Evolutionary conservation across 2,329 filamentous ascomycete species (phyloP).

Genomic region (Apiospora pterosperma): DNA sequence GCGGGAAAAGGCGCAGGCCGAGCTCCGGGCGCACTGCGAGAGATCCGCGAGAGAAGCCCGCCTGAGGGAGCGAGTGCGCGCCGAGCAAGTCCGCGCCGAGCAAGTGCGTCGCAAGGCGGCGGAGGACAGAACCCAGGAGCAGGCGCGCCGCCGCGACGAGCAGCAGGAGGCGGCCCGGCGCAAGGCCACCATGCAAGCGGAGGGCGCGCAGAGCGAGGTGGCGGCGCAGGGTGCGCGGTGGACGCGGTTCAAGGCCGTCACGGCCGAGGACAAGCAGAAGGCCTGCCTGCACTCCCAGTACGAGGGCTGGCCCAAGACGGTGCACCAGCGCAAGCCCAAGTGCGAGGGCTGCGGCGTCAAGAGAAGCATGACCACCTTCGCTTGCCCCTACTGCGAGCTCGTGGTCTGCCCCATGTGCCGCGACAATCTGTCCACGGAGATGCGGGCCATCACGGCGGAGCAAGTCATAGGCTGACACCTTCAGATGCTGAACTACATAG

Average conservation of each 20-base stretch:
- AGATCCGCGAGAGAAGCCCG: too few relatives aligned
- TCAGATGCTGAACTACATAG: too few relatives aligned
- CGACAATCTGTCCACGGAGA: background rate
- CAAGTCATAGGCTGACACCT: too few relatives aligned
- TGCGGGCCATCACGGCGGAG: too few relatives aligned
- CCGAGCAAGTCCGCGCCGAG: too few relatives aligned
- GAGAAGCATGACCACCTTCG: background rate
- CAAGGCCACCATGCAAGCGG: background rate
- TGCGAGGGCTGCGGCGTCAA: background rate
- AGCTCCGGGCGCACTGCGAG: too few relatives aligned
- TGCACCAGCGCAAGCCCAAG: background rate
- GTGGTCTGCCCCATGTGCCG: background rate
- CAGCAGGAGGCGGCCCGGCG: background rate
- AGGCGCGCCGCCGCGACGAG: background rate
- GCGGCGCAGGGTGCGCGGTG: background rate
- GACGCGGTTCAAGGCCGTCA: background rate
- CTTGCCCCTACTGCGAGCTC: background rate
- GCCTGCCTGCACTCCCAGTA: background rate
- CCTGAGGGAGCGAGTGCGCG: too few relatives aligned
- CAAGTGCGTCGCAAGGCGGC: background rate
- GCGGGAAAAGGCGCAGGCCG: too few relatives aligned
- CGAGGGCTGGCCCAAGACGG: background rate
- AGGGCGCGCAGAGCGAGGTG: background rate
- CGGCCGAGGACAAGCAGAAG: background rate
- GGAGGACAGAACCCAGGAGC: background rate